A percentile compares a stretch with the other conserved stretches of the same genome.
These are phyloP conservation scores for Xylaria castorea DNA, from an alignment of 495 filamentous ascomycete species.

Conservation along the genomic window DNA sequence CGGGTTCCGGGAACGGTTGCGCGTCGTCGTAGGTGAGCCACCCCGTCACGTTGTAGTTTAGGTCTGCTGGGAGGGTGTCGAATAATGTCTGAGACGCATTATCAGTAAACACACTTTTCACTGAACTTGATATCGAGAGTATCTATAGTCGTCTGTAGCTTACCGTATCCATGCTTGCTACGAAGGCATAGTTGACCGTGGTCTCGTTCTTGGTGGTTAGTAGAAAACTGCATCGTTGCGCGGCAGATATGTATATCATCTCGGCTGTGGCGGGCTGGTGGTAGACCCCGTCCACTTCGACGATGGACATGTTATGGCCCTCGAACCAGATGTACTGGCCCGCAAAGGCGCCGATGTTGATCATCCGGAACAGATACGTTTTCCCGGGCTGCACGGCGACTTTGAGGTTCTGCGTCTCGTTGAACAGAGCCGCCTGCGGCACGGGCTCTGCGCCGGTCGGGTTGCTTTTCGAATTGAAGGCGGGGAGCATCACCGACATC, in stretches of 20 bases:
- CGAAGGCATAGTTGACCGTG: constrained; percentile 69
- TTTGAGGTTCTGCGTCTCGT: constrained; percentile 66
- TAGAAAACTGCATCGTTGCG: constrained; percentile 73
- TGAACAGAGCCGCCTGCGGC: constrained; percentile 71
- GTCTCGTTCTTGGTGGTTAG: constrained; percentile 71
- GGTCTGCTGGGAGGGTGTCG: constrained; percentile 64
- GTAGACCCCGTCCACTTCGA: constrained; percentile 64
- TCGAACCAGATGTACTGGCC: constrained; percentile 77
- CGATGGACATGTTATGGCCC: constrained; percentile 68
- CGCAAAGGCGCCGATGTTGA: constrained; percentile 76
- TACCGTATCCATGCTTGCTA: constrained; percentile 67
- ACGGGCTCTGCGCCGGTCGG: constrained; percentile 69
- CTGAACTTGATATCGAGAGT: neutral
- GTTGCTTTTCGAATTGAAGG: constrained; percentile 65
- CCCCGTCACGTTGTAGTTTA: constrained; percentile 80
- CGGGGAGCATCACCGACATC: constrained; percentile 62
- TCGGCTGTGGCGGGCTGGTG: constrained; percentile 63
- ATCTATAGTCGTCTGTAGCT: constrained; percentile 18
- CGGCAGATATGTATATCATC: constrained; percentile 71
- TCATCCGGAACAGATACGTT: constrained; percentile 79
- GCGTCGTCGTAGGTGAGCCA: constrained; percentile 77
- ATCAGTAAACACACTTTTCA: neutral
- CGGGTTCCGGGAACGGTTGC: constrained; percentile 63
- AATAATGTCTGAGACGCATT: constrained; percentile 67
- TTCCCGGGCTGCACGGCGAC: constrained; percentile 66